These are phyloP conservation scores for Pseudocercospora crystallina DNA, from an alignment of 2,329 filamentous ascomycete species.

Conservation along the genomic window DNA sequence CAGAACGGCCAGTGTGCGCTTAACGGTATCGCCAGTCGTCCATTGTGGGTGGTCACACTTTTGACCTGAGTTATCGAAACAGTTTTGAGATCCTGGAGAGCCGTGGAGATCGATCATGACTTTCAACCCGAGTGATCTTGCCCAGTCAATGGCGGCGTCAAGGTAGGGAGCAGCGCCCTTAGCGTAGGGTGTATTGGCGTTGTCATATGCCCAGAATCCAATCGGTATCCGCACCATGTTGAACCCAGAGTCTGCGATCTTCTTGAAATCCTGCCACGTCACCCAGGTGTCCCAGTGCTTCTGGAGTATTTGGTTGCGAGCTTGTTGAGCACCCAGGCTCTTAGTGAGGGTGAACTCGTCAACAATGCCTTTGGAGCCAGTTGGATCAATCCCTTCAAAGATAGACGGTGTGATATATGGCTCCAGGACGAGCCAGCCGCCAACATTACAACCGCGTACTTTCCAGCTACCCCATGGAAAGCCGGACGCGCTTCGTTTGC, in stretches of 20 bases:
- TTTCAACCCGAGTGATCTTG: constrained; percentile 52
- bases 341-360: constrained; percentile 55
- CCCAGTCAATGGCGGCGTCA: constrained; percentile 59
- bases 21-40: constrained; percentile 49
- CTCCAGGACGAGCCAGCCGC: constrained; percentile 50
- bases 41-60: constrained; percentile 43
- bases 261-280: constrained; percentile 54
- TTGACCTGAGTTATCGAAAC: constrained; percentile 63
- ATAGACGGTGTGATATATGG: constrained; percentile 60
- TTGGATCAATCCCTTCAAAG: constrained; percentile 40
- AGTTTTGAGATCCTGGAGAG: constrained; percentile 58
- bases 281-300: constrained; percentile 55
- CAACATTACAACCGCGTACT: constrained; percentile 53
- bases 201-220: constrained; percentile 60
- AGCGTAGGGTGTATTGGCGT: constrained; percentile 51
- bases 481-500: constrained; percentile 29
- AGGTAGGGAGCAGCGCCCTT: constrained; percentile 54
- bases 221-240: constrained; percentile 61
- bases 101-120: constrained; percentile 62
- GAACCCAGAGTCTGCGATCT: constrained; percentile 57
- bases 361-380: constrained; percentile 31
- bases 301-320: constrained; percentile 44
- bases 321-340: constrained; percentile 49
- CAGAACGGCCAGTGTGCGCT: constrained; percentile 58
- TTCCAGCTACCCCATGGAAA: constrained; percentile 53